These are phyloP conservation scores for Phytophthora litchii DNA, from an alignment of 352 stramenopile genomes.

Conservation along the genomic window DNA sequence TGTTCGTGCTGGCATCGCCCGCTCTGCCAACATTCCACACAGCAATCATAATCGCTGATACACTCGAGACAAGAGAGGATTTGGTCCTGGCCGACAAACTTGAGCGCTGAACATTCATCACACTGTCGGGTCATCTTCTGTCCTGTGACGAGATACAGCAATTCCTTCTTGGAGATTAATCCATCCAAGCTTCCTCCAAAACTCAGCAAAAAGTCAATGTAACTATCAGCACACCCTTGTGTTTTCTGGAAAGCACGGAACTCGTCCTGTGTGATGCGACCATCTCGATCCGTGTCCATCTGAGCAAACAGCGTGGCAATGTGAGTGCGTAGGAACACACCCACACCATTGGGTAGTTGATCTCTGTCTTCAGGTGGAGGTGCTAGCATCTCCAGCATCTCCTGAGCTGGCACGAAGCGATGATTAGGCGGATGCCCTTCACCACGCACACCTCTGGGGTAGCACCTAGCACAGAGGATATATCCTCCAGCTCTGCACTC, in stretches of 20 bases:
- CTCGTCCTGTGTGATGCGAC: slow-evolving; percentile 30
- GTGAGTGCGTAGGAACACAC: slow-evolving; percentile 39
- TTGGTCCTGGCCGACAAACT: slow-evolving; percentile 41
- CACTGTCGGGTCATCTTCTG: slow-evolving; percentile 45
- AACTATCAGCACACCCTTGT: slow-evolving; percentile 41
- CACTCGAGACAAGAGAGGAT: slow-evolving; percentile 40
- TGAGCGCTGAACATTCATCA: slow-evolving; percentile 38
- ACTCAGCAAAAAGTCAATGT: slow-evolving; percentile 40
- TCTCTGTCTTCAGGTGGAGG: slow-evolving; percentile 31
- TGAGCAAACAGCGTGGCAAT: slow-evolving; percentile 34
- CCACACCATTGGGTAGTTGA: slow-evolving; percentile 39
- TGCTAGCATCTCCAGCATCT: slow-evolving; percentile 43
- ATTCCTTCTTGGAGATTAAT: slow-evolving; percentile 36
- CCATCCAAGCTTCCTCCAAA: slow-evolving; percentile 23
- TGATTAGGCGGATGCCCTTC: slow-evolving; percentile 32
- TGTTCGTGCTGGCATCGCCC: slow-evolving; percentile 39
- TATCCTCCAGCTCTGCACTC: slow-evolving; percentile 40
- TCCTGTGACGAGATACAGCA: slow-evolving; percentile 38
- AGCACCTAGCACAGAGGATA: slow-evolving; percentile 43
- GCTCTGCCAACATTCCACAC: slow-evolving; percentile 32
- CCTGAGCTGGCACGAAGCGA: slow-evolving; percentile 36
- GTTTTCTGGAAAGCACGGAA: slow-evolving; percentile 36
- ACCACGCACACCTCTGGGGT: slow-evolving; percentile 29
- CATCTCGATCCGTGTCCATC: slow-evolving; percentile 33
- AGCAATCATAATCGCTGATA: slow-evolving; percentile 36